phyloP scores from a whole-genome alignment of 495 filamentous ascomycete genomes.

The Astrocystis sublimbata region DNA sequence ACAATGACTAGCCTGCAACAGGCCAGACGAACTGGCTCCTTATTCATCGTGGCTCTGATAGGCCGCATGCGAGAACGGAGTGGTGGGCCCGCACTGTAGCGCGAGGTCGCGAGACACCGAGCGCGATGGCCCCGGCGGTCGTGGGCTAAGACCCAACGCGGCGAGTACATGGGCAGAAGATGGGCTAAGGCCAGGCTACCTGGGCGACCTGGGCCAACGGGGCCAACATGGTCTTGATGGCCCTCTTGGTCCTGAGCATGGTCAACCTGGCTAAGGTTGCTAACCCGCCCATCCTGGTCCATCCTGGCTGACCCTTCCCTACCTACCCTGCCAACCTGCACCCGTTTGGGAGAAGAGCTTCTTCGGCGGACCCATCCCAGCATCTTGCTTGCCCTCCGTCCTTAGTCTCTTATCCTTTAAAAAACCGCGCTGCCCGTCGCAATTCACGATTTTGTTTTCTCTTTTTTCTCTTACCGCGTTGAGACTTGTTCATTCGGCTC shows the following conservation, averaged over 20 bases:
- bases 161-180: too few species aligned
- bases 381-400: slow-evolving; percentile 26
- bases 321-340: slow-evolving; percentile 1
- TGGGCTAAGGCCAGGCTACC: too few species aligned
- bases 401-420: slow-evolving; percentile 30
- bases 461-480: slow-evolving; percentile 34
- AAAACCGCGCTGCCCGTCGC: slow-evolving; percentile 33
- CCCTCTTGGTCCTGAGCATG: too few species aligned
- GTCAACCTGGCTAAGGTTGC: too few species aligned
- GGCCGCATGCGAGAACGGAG: slow-evolving; percentile 10
- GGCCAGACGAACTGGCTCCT: not conserved
- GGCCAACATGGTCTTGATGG: too few species aligned
- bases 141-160: too few species aligned
- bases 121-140: not conserved
- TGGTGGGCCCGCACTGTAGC: slow-evolving; percentile 20
- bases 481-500: slow-evolving; percentile 37
- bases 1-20: not conserved
- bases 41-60: slow-evolving; percentile 8
- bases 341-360: slow-evolving; percentile 41
- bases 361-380: slow-evolving; percentile 32
- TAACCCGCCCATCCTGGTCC: too few species aligned
- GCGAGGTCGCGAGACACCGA: slow-evolving; percentile 23
- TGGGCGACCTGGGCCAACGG: too few species aligned
- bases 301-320: not conserved
- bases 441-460: slow-evolving; percentile 31